Conservation (phyloP, 305 asterid genomes). For the Caryopteris hybrid region DNA sequence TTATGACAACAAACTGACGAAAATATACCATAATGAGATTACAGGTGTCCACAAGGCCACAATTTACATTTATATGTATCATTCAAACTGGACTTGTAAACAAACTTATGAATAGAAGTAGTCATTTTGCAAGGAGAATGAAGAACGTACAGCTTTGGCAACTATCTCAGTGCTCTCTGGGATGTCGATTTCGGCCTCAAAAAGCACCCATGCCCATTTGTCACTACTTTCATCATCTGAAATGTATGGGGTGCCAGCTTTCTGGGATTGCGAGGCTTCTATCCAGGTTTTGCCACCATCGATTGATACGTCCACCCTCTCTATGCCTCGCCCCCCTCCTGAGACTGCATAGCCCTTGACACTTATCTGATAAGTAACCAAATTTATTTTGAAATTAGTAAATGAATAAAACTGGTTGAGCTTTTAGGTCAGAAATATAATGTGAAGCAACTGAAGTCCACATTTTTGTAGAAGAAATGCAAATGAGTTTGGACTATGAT, state of each 20-base stretch:
- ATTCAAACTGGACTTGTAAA: not conserved
- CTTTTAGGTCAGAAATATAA: not conserved
- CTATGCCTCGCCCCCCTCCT: slow-evolving; percentile 86
- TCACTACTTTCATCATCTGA: slow-evolving; percentile 55
- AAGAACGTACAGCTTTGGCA: slow-evolving; percentile 67
- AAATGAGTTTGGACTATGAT: not conserved
- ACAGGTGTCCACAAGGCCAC: too few species aligned
- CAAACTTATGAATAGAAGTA: not conserved
- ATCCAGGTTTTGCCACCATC: slow-evolving; percentile 77
- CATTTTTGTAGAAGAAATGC: not conserved
- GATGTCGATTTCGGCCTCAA: slow-evolving; percentile 59
- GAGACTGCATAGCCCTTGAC: slow-evolving; percentile 79
- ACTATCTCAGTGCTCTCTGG: slow-evolving; percentile 54
- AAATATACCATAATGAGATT: too few species aligned
- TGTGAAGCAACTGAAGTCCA: not conserved
- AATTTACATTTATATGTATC: not conserved
- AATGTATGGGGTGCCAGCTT: slow-evolving; percentile 44
- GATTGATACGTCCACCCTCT: slow-evolving; percentile 67
- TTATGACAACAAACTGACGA: too few species aligned
- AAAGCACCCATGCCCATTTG: slow-evolving; percentile 86
- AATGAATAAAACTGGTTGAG: not conserved
- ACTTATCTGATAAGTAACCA: slow-evolving; percentile 42
- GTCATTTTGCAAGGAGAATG: not conserved
- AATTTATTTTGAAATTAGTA: not conserved
- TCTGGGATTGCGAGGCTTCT: slow-evolving; percentile 70